Evolutionary conservation across 1,139 yeast genomes (phyloP).

Genomic region (Kluyveromyces sp.): DNA sequence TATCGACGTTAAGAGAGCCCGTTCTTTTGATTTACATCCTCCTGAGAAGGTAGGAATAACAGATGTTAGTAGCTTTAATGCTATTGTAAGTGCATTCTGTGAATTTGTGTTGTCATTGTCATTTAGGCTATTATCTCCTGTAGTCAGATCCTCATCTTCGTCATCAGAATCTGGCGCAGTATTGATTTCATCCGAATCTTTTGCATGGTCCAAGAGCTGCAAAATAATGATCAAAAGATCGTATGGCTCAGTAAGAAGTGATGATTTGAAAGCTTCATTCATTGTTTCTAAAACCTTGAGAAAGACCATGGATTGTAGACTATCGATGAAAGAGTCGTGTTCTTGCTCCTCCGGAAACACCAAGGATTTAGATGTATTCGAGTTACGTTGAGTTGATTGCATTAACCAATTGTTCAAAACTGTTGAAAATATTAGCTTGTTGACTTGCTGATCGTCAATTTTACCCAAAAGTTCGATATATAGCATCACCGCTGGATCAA

Average conservation of each 20-base stretch:
- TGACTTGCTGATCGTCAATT: slow-evolving; percentile 44
- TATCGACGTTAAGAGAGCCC: slow-evolving; percentile 7
- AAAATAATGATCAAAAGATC: slow-evolving; percentile 53
- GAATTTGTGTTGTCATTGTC: slow-evolving; percentile 37
- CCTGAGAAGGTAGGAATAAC: neutral
- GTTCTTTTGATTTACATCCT: neutral
- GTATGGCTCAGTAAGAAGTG: slow-evolving; percentile 53
- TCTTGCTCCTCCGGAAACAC: slow-evolving; percentile 12
- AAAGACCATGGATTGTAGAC: slow-evolving; percentile 52
- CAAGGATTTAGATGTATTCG: slow-evolving; percentile 28
- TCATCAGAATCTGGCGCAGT: slow-evolving; percentile 24
- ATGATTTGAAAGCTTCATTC: slow-evolving; percentile 53
- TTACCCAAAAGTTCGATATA: slow-evolving; percentile 45
- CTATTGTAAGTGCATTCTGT: neutral
- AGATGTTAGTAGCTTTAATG: neutral
- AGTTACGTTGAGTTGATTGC: slow-evolving; percentile 12
- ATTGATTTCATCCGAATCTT: slow-evolving; percentile 23
- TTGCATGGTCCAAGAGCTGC: slow-evolving; percentile 36
- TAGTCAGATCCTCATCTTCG: slow-evolving; percentile 34
- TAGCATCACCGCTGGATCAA: slow-evolving; percentile 47
- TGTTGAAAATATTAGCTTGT: slow-evolving; percentile 44
- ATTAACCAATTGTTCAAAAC: slow-evolving; percentile 57
- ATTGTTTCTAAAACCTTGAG: slow-evolving; percentile 58
- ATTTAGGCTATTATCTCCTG: too few relatives aligned
- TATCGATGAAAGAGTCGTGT: slow-evolving; percentile 38